Evolutionary conservation across 2,329 filamentous ascomycete species (phyloP).

Genomic region (Exophiala oligosperma): DNA sequence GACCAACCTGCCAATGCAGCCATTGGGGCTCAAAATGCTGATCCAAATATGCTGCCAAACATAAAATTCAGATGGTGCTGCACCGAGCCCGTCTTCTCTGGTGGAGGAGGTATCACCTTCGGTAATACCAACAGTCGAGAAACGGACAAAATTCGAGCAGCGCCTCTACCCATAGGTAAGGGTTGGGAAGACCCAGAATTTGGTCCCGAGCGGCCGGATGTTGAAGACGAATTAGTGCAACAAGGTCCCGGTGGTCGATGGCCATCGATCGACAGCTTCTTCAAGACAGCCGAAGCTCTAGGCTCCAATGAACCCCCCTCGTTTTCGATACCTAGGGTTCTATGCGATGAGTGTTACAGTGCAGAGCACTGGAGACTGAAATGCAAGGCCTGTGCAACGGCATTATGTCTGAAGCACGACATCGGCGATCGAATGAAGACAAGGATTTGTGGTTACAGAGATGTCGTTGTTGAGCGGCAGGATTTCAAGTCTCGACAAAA

Average conservation of each 20-base stretch:
- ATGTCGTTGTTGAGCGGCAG: slow-evolving; percentile 54
- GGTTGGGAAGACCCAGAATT: slow-evolving; percentile 60
- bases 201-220: slow-evolving; percentile 17
- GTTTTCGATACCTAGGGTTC: slow-evolving; percentile 46
- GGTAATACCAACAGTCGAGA: slow-evolving; percentile 51
- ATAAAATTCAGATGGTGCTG: slow-evolving; percentile 62
- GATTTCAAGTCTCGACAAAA: slow-evolving; percentile 32
- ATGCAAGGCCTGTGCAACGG: slow-evolving; percentile 57
- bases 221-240: background rate
- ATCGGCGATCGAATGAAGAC: slow-evolving; percentile 54
- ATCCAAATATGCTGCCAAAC: slow-evolving; percentile 44
- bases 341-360: slow-evolving; percentile 59
- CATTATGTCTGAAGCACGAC: slow-evolving; percentile 61
- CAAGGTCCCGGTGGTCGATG: slow-evolving; percentile 27
- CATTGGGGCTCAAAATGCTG: slow-evolving; percentile 34
- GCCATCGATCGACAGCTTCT: slow-evolving; percentile 47
- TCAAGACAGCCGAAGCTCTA: slow-evolving; percentile 17
- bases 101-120: slow-evolving; percentile 60
- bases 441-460: slow-evolving; percentile 58
- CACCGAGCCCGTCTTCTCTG: slow-evolving; percentile 60
- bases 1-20: slow-evolving; percentile 19
- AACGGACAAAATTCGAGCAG: slow-evolving; percentile 57
- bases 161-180: slow-evolving; percentile 55
- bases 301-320: slow-evolving; percentile 13
- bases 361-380: slow-evolving; percentile 61